phyloP scores from a whole-genome alignment of 768 basidiomycete species.

The Russula vinacea region DNA sequence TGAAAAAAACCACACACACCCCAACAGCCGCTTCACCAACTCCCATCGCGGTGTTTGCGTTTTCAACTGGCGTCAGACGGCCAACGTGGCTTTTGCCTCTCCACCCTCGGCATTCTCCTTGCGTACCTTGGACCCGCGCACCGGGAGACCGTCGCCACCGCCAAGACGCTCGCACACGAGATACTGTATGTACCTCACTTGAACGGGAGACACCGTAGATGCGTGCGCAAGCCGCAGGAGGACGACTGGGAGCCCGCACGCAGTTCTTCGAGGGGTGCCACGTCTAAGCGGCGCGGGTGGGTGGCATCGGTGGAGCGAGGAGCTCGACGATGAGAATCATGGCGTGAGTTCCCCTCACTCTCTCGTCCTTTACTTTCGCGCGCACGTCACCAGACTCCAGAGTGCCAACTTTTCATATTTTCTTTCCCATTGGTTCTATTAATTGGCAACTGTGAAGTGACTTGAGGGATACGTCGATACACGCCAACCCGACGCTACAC shows the following conservation, averaged over 20 bases:
- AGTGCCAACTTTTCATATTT: background rate
- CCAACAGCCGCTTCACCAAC: constrained; percentile 64
- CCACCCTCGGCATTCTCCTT: constrained; percentile 71
- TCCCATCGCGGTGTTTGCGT: constrained; percentile 70
- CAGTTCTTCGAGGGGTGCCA: constrained; percentile 65
- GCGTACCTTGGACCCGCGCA: constrained; percentile 63
- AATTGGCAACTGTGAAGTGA: background rate
- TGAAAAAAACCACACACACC: background rate
- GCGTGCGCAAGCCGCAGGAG: constrained; percentile 43
- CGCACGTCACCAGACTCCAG: background rate
- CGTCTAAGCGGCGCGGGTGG: constrained; percentile 44
- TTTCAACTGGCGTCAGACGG: constrained; percentile 68
- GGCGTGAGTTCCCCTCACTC: constrained; percentile 2
- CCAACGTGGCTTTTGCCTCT: constrained; percentile 76
- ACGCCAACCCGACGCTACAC: constrained; percentile 58
- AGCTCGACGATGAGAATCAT: constrained; percentile 44
- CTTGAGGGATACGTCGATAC: background rate
- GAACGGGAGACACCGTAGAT: background rate
- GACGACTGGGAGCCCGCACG: constrained; percentile 62
- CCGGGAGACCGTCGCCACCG: constrained; percentile 63
- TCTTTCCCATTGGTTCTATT: background rate
- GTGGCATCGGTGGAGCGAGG: constrained; percentile 68
- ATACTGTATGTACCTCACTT: constrained; percentile 47
- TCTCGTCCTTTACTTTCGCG: background rate
- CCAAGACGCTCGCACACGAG: constrained; percentile 55